Evolutionary conservation across 768 basidiomycete species (phyloP), one percentile per base, ranked within the genome.

Genomic region (Pulveroboletus ravenelii): DNA sequence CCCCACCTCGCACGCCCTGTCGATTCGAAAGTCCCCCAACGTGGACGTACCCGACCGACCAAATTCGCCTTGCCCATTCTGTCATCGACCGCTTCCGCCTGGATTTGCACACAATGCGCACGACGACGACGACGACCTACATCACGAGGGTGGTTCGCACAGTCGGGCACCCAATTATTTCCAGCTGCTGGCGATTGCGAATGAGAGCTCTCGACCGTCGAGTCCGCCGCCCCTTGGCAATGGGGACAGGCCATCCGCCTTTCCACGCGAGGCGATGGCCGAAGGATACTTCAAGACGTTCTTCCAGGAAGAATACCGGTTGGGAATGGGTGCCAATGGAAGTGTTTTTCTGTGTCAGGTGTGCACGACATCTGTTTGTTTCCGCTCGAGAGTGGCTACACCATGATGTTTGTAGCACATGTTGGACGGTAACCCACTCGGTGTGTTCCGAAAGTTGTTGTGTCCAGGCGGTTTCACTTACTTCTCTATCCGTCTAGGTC

Each of bases 291-390:
- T 94, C 71, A 81, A 85, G 57, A 78, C 89, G 0, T 98, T 95
- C 73, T 98, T 98, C 62, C 81, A 85, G 50, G 93, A 96, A 61
- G 91, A 94, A 57, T 82, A 78, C 53, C 80, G 85, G 51, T 74
- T 98, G 6, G 94, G 94, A 1, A 94, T 96, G 90, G 94, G 94
- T 38, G 93, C 93, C 0, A 92, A 93, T 60, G 94, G 95, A 2
- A 87, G 78, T 23, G 94, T 98, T 1, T 96, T 76, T 63, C 74
- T 95, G 3, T 94, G 91, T 59, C 88, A 89, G 76, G 90, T 90
- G 51, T 17, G 77, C 42, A 47, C 23, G 29, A 12, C 12, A 20
- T 50, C 10, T 46, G 27, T 23, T 17, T 0, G 1, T 25, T 20
- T 36, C 13, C 39, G 30, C 44, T 20, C 30, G 36, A 17, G 29